Base-by-base conservation (phyloP, 768 basidiomycete genomes). In the Collybia sordida region DNA sequence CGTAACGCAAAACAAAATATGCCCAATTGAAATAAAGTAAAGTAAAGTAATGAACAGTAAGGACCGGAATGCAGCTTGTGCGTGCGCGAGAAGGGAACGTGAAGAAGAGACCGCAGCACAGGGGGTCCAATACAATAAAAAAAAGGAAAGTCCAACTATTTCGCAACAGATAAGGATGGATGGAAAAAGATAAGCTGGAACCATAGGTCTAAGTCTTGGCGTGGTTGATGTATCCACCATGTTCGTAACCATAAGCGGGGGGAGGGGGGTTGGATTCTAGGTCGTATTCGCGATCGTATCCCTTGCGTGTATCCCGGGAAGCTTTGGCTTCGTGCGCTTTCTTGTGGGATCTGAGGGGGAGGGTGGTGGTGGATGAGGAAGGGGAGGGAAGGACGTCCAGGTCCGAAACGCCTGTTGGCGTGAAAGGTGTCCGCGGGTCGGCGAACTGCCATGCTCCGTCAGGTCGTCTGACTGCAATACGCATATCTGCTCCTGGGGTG, bases 371-470 rank as follows among this genome's bases (percentile, higher is more conserved):
- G 48, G 53, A 59, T 1, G 59, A 47, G 3, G 65, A 59, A 8
- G 66, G 60, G 3, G 64, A 59, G 6, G 70, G 66, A 0, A 58
- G 40, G 23, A 65, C 58, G 18, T 72, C 72, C 35, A 73, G 55
- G 24, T 75, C 74, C 5, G 62, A 61, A 7, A 73, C 65, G 3
- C 73, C 72, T 8, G 54, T 37, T 2, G 76, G 75, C 23, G 67
- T 65, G 56, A 75, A 74, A 1, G 73, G 69, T 3, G 66, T 64
- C 15, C 66, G 63, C 1, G 75, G 69, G 37, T 76, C 71, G 12
- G 71, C 64, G 54, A 83, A 82, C 39, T 75, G 70, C 82, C 81
- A 84, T 45, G 73, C 76, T 18, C 82, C 81, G 52, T 82, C 79
- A 7, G 74, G 64, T 37, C 76, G 69, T 41, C 80, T 74, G 37